Conservation (phyloP, 2,329 filamentous ascomycete species). For the Sporothrix variecibatus region DNA sequence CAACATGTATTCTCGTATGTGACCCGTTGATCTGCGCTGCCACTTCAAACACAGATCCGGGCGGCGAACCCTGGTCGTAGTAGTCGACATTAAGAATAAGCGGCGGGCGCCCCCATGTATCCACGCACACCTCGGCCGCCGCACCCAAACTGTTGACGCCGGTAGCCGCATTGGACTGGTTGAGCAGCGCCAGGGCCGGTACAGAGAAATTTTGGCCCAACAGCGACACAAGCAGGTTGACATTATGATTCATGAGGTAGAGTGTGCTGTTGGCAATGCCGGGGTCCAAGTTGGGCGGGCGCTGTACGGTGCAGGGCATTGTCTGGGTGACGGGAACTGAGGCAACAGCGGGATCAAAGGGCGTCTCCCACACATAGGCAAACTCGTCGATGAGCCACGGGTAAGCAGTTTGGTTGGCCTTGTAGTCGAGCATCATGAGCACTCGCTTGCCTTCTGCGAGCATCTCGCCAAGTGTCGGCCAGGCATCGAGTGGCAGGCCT, state of each 20-base stretch:
- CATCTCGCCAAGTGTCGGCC: constrained; percentile 80
- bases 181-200: constrained; percentile 69
- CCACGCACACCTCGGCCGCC: constrained; percentile 62
- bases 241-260: constrained; percentile 88
- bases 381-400: constrained; percentile 90
- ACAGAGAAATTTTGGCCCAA: constrained; percentile 66
- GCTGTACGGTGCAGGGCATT: constrained; percentile 79
- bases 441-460: constrained; percentile 71
- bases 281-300: constrained; percentile 66
- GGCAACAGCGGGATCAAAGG: constrained; percentile 64
- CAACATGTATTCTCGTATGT: constrained; percentile 65
- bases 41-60: constrained; percentile 75
- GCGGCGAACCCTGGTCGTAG: constrained; percentile 69
- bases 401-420: constrained; percentile 73
- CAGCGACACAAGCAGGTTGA: constrained; percentile 75
- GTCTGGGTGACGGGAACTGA: constrained; percentile 42
- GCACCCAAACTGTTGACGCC: constrained; percentile 68
- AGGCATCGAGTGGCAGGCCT: constrained; percentile 69
- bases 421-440: constrained; percentile 82
- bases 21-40: constrained; percentile 72
- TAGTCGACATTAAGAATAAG: constrained; percentile 84
- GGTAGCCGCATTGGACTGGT: constrained; percentile 68
- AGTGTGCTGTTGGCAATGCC: constrained; percentile 61
- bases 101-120: constrained; percentile 66
- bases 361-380: constrained; percentile 86